These are phyloP conservation scores for Cytospora schulzeri DNA, from an alignment of 2,329 filamentous ascomycete species.

Conservation along the genomic window DNA sequence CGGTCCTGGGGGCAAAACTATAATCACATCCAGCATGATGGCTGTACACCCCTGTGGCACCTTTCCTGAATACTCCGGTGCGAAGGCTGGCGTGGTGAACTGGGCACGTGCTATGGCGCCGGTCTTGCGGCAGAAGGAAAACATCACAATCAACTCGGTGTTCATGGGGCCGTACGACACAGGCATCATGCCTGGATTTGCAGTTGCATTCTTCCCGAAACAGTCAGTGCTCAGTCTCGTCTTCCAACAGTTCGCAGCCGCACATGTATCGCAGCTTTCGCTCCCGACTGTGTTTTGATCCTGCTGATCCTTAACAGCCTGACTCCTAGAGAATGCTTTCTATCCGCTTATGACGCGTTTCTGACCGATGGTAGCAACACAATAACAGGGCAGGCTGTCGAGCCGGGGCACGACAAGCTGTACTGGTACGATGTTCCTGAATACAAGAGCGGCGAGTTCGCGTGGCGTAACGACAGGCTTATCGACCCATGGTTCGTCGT, in stretches of 20 bases:
- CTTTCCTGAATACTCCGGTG: constrained; percentile 7
- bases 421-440: neutral
- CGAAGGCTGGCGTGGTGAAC: neutral
- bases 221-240: neutral
- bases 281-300: too few relatives aligned
- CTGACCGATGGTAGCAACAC: neutral
- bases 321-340: constrained; percentile 3
- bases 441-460: constrained; percentile 8
- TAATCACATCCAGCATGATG: constrained; percentile 5
- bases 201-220: neutral
- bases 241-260: neutral
- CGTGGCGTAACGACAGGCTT: constrained; percentile 3
- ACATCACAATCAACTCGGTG: constrained; percentile 1
- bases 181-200: neutral
- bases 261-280: neutral
- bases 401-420: constrained; percentile 2
- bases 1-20: neutral
- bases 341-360: constrained; percentile 3
- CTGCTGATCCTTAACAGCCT: neutral
- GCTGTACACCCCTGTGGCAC: neutral
- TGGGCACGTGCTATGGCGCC: constrained; percentile 11
- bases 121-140: constrained; percentile 2
- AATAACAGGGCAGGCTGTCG: constrained; percentile 1
- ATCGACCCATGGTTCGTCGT: neutral
- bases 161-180: neutral